Base-by-base conservation (phyloP, 2,329 filamentous ascomycete genomes). In the Pseudomassariella vexata region DNA sequence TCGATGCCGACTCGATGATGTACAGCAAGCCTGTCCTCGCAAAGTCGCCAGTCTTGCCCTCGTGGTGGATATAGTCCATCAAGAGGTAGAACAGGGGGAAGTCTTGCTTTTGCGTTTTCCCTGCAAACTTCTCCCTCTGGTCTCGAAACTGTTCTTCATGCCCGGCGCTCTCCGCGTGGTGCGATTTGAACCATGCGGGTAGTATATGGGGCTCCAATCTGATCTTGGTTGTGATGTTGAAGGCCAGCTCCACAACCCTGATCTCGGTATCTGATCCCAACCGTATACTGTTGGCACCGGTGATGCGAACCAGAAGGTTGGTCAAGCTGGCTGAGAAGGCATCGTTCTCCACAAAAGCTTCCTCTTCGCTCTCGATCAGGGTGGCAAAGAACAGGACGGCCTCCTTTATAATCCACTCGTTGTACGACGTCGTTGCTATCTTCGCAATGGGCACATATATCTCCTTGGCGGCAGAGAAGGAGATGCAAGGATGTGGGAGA, bases 151-250 rank as follows among this genome's bases (percentile, higher is more conserved):
- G 61, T 16, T 58, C 69, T 46, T 56, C 65, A 38, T 38, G 60
- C 33, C 28, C 4, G 22, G 37, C 31, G 16, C 27, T 12, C 2
- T 44, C 40, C 7, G 47, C 54, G 48, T 46, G 57, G 15, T 69
- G 67, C 6, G 78, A 76, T 42, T 82, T 84, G 62, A 98, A 98
- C 92, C 92, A 98, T 11, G 87, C 84, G 2, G 85, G 76, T 28
- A 98, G 63, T 34, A 96, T 90, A 37, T 81, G 75, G 5, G 92
- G 89, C 46, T 94, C 83, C 39, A 95, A 67, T 27, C 92, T 75
- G 46, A 98, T 95, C 69, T 96, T 96, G 45, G 92, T 94, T 14
- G 92, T 87, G 45, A 98, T 89, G 41, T 90, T 94, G 63, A 98
- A 98, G 26, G 94, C 75, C 35, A 98, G 66, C 63, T 98, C 90